Evolutionary conservation across 2,329 filamentous ascomycete species (phyloP).

Genomic region (Aspergillus aculeatinus): DNA sequence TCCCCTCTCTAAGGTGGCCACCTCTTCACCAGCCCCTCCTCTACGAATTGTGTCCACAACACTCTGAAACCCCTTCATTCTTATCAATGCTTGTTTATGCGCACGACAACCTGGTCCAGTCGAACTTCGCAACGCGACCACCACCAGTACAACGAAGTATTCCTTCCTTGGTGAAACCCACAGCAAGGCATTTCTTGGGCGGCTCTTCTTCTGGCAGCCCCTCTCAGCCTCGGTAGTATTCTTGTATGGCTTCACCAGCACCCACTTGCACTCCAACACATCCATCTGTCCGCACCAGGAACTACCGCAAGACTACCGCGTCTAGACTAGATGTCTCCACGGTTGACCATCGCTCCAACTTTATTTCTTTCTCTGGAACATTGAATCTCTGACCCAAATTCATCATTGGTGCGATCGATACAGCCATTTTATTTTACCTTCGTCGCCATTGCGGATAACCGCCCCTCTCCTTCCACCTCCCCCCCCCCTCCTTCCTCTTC

Average conservation of each 20-base stretch:
- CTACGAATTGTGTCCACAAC: slow-evolving; percentile 1
- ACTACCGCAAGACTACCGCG: slow-evolving; percentile 11
- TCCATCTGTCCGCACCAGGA: slow-evolving; percentile 11
- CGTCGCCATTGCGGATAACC: slow-evolving; percentile 6
- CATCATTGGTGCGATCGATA: slow-evolving; percentile 4
- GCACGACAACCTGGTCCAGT: not conserved
- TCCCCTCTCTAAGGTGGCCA: not conserved
- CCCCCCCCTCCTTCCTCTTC: slow-evolving; percentile 5
- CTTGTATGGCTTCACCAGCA: slow-evolving; percentile 17
- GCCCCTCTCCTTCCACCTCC: slow-evolving; percentile 9
- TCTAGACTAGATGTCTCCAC: slow-evolving; percentile 12
- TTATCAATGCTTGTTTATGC: not conserved
- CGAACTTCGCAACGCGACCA: not conserved
- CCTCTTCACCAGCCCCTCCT: not conserved
- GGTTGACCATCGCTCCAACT: slow-evolving; percentile 13
- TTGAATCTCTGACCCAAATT: not conserved
- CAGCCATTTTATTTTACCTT: not conserved
- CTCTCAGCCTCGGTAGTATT: not conserved
- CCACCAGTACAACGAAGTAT: not conserved
- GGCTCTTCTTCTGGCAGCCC: not conserved
- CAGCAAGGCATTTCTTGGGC: not conserved
- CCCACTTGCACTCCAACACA: slow-evolving; percentile 3
- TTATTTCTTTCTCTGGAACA: slow-evolving; percentile 12
- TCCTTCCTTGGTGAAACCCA: not conserved
- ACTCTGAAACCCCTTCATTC: not conserved